Evolutionary conservation across 1,284 basidiomycete species (phyloP).

Genomic region (Somion occarium): DNA sequence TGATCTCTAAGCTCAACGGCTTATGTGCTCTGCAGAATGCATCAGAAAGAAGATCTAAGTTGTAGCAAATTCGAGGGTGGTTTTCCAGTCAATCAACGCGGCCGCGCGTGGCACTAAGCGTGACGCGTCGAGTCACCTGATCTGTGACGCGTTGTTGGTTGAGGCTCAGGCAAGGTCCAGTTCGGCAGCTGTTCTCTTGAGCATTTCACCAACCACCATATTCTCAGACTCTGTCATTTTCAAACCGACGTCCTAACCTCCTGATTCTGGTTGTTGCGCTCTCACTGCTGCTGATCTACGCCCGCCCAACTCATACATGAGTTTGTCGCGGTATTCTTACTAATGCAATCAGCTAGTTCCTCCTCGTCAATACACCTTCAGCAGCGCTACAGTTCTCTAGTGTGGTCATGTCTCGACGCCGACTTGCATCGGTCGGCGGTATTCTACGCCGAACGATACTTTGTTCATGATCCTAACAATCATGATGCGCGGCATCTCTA

Average conservation of each 20-base stretch:
- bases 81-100: background rate
- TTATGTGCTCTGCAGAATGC: background rate
- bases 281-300: background rate
- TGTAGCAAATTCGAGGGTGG: background rate
- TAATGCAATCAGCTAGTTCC: conserved; percentile 45
- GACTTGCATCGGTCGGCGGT: conserved; percentile 71
- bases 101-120: background rate
- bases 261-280: background rate
- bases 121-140: background rate
- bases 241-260: background rate
- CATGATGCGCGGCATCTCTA: conserved; percentile 85
- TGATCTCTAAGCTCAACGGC: background rate
- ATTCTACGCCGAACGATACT: conserved; percentile 81
- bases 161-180: background rate
- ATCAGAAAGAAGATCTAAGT: no score
- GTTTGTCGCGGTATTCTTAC: background rate
- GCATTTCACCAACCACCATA: background rate
- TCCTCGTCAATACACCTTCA: conserved; percentile 47
- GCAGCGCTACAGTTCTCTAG: conserved; percentile 61
- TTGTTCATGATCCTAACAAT: conserved; percentile 56
- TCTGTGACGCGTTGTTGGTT: conserved; percentile 1
- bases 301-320: background rate
- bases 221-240: background rate
- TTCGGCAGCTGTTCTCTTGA: background rate
- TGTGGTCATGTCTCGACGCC: conserved; percentile 76